Evolutionary conservation across 352 stramenopile species (phyloP).

Genomic region (Phytophthora macrochlamydospora): DNA sequence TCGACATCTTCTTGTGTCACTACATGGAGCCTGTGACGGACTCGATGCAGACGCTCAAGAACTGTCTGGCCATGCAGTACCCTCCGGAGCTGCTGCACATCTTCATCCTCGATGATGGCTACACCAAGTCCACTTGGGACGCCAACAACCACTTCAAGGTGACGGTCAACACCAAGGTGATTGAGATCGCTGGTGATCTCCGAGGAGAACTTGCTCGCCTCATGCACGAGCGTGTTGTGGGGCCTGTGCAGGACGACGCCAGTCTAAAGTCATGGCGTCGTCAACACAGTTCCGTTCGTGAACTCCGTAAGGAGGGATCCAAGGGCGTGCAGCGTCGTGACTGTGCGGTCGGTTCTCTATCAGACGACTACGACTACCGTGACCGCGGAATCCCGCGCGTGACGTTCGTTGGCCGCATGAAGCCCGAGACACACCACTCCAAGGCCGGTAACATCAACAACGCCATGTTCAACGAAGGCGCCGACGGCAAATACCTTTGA

Average conservation of each 20-base stretch:
- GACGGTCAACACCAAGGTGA: slow-evolving; percentile 90
- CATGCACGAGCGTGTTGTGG: slow-evolving; percentile 89
- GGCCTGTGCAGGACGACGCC: slow-evolving; percentile 78
- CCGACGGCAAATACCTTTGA: slow-evolving; percentile 89
- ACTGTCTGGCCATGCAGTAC: slow-evolving; percentile 88
- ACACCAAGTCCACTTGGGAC: slow-evolving; percentile 90
- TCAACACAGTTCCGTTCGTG: slow-evolving; percentile 85
- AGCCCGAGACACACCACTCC: slow-evolving; percentile 88
- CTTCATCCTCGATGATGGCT: slow-evolving; percentile 90
- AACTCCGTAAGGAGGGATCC: slow-evolving; percentile 79
- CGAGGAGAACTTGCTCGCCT: slow-evolving; percentile 79
- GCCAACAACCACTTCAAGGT: slow-evolving; percentile 92
- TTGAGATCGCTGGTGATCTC: slow-evolving; percentile 85
- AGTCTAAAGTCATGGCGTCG: slow-evolving; percentile 85
- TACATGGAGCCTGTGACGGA: slow-evolving; percentile 91
- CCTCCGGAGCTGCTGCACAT: slow-evolving; percentile 86
- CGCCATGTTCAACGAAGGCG: slow-evolving; percentile 88
- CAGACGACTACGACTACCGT: slow-evolving; percentile 92
- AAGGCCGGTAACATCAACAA: slow-evolving; percentile 95
- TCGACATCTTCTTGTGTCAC: slow-evolving; percentile 91
- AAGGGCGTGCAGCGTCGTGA: slow-evolving; percentile 86
- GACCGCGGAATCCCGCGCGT: slow-evolving; percentile 85
- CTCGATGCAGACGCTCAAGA: slow-evolving; percentile 86
- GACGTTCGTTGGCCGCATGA: slow-evolving; percentile 89
- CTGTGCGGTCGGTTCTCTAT: slow-evolving; percentile 85